Evolutionary conservation across 306 rosid species (phyloP), one percentile per base, ranked within the genome.

Genomic region (Dryas drummondii): DNA sequence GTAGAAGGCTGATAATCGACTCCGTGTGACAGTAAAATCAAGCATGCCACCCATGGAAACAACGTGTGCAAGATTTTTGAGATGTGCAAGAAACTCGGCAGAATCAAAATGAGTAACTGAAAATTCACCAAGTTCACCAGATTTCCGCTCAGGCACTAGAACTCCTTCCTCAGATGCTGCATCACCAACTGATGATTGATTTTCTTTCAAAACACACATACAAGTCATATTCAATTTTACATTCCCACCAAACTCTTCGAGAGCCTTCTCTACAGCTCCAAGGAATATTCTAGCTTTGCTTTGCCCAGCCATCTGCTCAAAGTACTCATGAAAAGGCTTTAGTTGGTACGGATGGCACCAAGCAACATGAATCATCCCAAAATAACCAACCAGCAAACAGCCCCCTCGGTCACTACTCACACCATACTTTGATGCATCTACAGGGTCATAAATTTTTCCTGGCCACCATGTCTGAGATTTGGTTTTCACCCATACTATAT

Each of bases 391-490:
- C 12, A 80, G 78, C 16, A 79, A 27, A 66, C 72, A 44, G 15
- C 47, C 74, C 22, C 67, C 77, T 55, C 14, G 74, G 48, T 68
- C 78, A 68, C 44, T 40, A 40, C 50, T 71, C 22, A 60, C 71
- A 44, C 66, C 78, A 46, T 49, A 48, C 54, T 57, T 56, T 0
- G 79, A 58, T 11, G 77, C 87, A 66, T 80, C 76, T 5, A n/a
- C 71, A 19, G 87, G 86, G 65, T 78, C 62, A 57, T 73, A 55
- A 67, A 87, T 68, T 74, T 75, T 82, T 75, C 86, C 91, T 0
- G 91, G 88, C 91, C 91, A 87, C 91, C 91, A 87, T 26, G 86
- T 83, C 65, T 80, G 75, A 51, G 73, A 82, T 72, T 87, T 87
- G 40, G 88, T 82, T 65, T 82, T 79, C 55, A 82, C 88, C 91